Percentiles rank a stretch among this genome's conserved stretches.
Conservation (phyloP, 257 asterid species). For the Nicotiana tomentosiformis region DNA sequence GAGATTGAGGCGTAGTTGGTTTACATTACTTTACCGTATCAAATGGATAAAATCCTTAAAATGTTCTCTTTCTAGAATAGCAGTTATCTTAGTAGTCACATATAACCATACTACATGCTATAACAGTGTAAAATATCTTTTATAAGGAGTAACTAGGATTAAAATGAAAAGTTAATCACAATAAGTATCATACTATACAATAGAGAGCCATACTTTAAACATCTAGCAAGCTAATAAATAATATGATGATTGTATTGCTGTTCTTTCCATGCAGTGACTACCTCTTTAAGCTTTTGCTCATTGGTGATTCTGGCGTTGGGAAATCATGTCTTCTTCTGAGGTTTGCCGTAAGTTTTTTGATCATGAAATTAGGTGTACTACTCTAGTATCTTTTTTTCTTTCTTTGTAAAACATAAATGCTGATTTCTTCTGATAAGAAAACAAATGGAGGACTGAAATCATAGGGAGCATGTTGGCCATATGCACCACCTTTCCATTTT, state of each 20-base stretch:
- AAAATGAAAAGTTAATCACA: neutral
- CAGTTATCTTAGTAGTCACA: neutral
- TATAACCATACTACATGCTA: neutral
- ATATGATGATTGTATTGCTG: neutral
- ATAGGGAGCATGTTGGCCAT: neutral
- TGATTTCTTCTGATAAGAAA: neutral
- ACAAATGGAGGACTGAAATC: neutral
- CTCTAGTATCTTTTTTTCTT: neutral
- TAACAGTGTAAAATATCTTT: neutral
- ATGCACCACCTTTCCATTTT: neutral
- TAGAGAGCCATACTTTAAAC: neutral
- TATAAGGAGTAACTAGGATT: neutral
- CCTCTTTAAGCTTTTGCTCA: conserved; percentile 10
- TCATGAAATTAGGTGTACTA: neutral
- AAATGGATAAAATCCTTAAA: neutral
- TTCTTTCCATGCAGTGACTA: conserved; percentile 3
- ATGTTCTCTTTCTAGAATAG: neutral
- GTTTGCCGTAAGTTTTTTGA: conserved; percentile 8
- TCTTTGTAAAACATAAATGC: neutral
- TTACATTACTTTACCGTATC: neutral
- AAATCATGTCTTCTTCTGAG: conserved; percentile 13
- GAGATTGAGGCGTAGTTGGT: neutral
- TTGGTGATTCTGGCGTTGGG: conserved; percentile 13
- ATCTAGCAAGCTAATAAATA: neutral
- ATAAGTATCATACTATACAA: neutral